A percentile compares a stretch with the other conserved stretches of the same genome.
Evolutionary conservation across 2,329 filamentous ascomycete species (phyloP).

Genomic region (Botrytis porri): DNA sequence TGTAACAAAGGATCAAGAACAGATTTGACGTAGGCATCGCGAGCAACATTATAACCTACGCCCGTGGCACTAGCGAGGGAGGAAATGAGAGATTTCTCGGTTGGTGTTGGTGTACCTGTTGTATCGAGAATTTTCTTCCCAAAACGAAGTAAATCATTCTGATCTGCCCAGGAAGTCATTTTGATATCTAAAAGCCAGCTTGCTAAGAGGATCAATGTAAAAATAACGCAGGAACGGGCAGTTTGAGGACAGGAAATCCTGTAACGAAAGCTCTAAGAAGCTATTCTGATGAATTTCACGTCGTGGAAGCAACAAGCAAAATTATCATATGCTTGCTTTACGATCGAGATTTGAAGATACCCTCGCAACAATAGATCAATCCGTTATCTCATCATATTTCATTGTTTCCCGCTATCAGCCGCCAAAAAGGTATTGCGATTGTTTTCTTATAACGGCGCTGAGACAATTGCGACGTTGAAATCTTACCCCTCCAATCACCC

Average conservation of each 20-base stretch:
- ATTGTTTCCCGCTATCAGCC: too few relatives aligned
- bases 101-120: conserved; percentile 19
- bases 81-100: conserved; percentile 22
- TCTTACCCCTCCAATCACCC: background rate
- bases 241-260: background rate
- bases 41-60: conserved; percentile 22
- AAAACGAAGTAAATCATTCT: conserved; percentile 21
- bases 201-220: background rate
- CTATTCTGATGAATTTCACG: background rate
- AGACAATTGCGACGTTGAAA: background rate
- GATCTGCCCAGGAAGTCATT: conserved; percentile 19
- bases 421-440: background rate
- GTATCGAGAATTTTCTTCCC: conserved; percentile 21
- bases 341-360: background rate
- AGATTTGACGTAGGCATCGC: conserved; percentile 23
- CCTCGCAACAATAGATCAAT: background rate
- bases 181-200: background rate
- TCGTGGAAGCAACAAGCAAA: background rate
- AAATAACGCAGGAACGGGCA: too few relatives aligned
- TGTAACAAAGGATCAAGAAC: conserved; percentile 21
- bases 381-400: background rate
- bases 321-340: too few relatives aligned
- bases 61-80: conserved; percentile 20
- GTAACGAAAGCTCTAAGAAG: background rate
- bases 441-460: too few relatives aligned